Evolutionary conservation across 306 rosid genomes (phyloP).

Genomic region (Carpinus fangiana): DNA sequence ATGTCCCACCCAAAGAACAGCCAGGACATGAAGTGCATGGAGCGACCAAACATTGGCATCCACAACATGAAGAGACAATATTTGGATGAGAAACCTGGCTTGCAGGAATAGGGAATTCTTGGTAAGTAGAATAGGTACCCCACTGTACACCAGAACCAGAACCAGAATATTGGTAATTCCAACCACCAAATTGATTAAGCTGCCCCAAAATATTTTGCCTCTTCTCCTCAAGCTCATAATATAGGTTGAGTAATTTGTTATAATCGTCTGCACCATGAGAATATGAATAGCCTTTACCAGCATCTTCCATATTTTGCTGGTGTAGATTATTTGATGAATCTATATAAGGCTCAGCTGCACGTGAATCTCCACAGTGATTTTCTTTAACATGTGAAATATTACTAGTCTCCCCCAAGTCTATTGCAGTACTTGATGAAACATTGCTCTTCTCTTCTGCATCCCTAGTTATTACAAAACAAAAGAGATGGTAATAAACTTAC

Average conservation of each 20-base stretch:
- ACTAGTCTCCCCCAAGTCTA: constrained; percentile 39
- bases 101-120: constrained; percentile 38
- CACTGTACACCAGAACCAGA: constrained; percentile 33
- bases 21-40: constrained; percentile 41
- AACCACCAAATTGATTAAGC: constrained; percentile 63
- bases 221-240: constrained; percentile 84
- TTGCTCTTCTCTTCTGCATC: constrained; percentile 38
- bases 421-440: constrained; percentile 22
- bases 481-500: constrained; percentile 3
- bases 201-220: constrained; percentile 69
- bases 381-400: constrained; percentile 40
- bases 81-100: constrained; percentile 48
- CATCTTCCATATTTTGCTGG: constrained; percentile 28
- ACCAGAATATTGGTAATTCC: constrained; percentile 49
- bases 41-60: constrained; percentile 35
- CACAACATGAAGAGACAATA: constrained; percentile 49
- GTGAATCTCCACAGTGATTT: constrained; percentile 32
- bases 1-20: constrained; percentile 41
- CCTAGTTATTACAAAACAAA: constrained; percentile 38
- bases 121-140: constrained; percentile 33
- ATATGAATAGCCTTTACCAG: constrained; percentile 35
- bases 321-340: constrained; percentile 35
- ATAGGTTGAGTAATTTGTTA: constrained; percentile 55
- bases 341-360: constrained; percentile 27
- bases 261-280: constrained; percentile 48